These are phyloP conservation scores for Neofusicoccum sp. DNA, from an alignment of 2,329 filamentous ascomycete species.

Conservation along the genomic window DNA sequence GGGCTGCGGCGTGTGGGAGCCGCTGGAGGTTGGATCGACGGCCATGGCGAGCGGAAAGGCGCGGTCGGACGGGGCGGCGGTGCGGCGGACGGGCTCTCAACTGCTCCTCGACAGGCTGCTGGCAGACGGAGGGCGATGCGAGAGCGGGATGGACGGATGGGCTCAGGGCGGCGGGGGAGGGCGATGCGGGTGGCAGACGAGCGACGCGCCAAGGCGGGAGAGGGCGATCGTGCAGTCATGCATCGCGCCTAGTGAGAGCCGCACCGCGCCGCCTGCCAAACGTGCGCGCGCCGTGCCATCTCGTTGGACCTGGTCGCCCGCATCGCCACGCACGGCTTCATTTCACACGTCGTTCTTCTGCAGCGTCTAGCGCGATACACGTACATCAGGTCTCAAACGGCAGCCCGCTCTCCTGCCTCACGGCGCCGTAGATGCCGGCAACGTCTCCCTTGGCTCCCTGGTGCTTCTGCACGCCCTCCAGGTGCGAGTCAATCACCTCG, in stretches of 20 bases:
- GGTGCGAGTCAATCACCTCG: conserved; percentile 68
- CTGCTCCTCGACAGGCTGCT: neutral
- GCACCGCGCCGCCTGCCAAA: neutral
- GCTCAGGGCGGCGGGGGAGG: too few relatives aligned
- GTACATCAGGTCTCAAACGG: conserved; percentile 64
- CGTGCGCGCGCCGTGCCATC: neutral
- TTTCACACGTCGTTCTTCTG: neutral
- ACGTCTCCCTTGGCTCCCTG: conserved; percentile 74
- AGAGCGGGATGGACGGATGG: neutral
- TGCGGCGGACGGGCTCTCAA: neutral
- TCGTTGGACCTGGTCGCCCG: conserved; percentile 12
- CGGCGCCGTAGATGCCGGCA: conserved; percentile 79
- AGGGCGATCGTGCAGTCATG: neutral
- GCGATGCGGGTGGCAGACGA: neutral
- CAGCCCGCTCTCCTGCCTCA: conserved; percentile 73
- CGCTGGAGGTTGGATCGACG: neutral
- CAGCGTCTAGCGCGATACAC: too few relatives aligned
- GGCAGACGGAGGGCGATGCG: neutral
- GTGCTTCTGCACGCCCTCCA: conserved; percentile 70
- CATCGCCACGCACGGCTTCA: neutral
- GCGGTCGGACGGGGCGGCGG: conserved; percentile 9
- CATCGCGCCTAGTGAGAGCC: neutral
- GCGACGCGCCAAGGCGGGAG: neutral
- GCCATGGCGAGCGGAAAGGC: conserved; percentile 1
- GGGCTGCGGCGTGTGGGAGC: neutral